Evolutionary conservation across 495 filamentous ascomycete species (phyloP).

Genomic region (Bombardia bombarda): DNA sequence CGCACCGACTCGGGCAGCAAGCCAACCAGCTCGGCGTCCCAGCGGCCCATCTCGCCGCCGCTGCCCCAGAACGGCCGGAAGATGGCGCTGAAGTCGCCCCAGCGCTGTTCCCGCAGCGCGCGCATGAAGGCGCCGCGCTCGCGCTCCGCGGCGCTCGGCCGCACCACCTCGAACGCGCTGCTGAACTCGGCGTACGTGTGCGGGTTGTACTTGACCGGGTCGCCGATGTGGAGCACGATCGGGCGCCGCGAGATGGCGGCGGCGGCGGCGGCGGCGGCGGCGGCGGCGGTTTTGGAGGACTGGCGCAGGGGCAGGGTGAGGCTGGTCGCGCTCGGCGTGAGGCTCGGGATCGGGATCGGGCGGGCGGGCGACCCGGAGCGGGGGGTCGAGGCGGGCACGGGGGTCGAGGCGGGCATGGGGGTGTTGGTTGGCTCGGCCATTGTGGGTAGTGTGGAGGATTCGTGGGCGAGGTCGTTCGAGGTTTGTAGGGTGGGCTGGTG

Average conservation of each 20-base stretch:
- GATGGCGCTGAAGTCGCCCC: constrained; percentile 66
- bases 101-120: constrained; percentile 54
- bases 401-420: constrained; percentile 34
- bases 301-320: constrained; percentile 2
- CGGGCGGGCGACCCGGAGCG: constrained; percentile 35
- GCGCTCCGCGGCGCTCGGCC: constrained; percentile 42
- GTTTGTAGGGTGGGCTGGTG: background rate
- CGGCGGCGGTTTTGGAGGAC: background rate
- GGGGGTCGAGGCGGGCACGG: constrained; percentile 34
- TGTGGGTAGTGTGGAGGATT: constrained; percentile 1
- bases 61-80: constrained; percentile 75
- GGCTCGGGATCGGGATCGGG: constrained; percentile 17
- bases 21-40: constrained; percentile 63
- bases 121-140: constrained; percentile 51
- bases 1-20: constrained; percentile 56
- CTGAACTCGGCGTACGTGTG: constrained; percentile 48
- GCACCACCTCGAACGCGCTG: constrained; percentile 50
- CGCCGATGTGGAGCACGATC: constrained; percentile 59
- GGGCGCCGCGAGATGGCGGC: constrained; percentile 11
- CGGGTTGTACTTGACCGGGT: constrained; percentile 60
- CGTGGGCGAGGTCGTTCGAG: background rate
- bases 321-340: constrained; percentile 9
- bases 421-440: constrained; percentile 46
- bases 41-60: constrained; percentile 69
- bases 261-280: background rate